Conservation (phyloP, 345 rosid species). For the Psidium friedrichsthalianum region DNA sequence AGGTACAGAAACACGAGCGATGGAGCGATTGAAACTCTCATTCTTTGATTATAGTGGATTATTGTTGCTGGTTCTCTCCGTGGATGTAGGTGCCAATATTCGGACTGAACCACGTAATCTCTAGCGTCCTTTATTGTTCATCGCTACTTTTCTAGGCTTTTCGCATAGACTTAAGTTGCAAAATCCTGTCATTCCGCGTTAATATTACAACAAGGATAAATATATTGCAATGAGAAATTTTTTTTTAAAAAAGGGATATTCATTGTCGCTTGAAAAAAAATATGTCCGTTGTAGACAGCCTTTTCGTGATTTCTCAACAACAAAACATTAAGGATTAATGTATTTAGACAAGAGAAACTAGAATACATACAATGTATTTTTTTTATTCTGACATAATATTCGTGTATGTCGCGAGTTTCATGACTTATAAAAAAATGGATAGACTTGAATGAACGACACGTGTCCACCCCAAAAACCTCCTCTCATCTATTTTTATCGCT, state of each 20-base stretch:
- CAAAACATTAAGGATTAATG: background rate
- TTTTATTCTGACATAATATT: background rate
- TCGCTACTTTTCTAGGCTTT: too few species aligned
- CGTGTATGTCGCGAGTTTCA: background rate
- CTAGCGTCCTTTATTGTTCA: too few species aligned
- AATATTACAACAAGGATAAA: background rate
- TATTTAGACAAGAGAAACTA: background rate
- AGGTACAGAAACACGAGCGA: too few species aligned
- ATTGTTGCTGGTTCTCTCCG: too few species aligned
- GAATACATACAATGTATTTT: background rate
- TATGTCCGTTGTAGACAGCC: too few species aligned
- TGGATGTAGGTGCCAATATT: too few species aligned
- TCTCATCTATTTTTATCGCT: background rate
- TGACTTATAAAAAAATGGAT: background rate
- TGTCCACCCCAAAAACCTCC: background rate
- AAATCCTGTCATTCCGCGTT: too few species aligned
- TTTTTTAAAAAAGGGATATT: background rate
- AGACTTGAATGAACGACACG: background rate
- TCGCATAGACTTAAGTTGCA: too few species aligned
- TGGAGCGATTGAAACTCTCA: too few species aligned
- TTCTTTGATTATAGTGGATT: too few species aligned
- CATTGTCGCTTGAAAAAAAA: background rate
- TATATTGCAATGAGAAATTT: background rate
- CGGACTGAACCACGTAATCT: too few species aligned
- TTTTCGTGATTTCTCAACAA: background rate